Evolutionary conservation across 2,329 filamentous ascomycete genomes (phyloP), one percentile per base, ranked within the genome.

Genomic region (Microsporum canis): DNA sequence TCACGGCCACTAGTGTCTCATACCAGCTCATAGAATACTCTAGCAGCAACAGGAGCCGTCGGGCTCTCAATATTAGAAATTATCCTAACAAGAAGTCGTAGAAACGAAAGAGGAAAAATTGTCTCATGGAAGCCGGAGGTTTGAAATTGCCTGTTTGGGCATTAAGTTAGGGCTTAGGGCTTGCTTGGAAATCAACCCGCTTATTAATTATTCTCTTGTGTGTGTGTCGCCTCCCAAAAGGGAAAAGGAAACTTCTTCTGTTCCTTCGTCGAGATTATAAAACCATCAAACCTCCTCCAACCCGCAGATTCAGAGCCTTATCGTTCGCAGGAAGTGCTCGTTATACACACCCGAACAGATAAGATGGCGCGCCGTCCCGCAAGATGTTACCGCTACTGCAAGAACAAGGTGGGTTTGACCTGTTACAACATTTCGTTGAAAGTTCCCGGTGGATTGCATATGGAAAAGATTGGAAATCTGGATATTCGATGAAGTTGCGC

Each of bases 301-400:
- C 73, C 67, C 69, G 29, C 31, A 39, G 33, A 43, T 36, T 29
- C 17, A 23, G 17, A 56, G 70, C 66, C 49, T 55, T 67, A 66
- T 67, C 67, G 73, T 78, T 77, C 75, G 76, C 74, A 77, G 71
- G 74, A 78, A 78, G 73, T 76, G 75, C 76, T 70, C 66, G 67
- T 65, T 68, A 60, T 69, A 72, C 69, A 70, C 74, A 78, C 75
- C 55, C 29, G 77, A 78, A 76, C 77, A 76, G 84, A 87, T 87
- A 91, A 87, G 84, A 99, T 99, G 94, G 94, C 94, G 77, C 91
- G 94, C 82, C 91, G 94, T 88, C 94, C 94, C 77, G 94, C 94
- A 77, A 89, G 94, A 84, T 99, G 94, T 84, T 99, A 96, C 87
- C 88, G 94, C 78, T 99, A 99, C 89, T 99, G 94, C 91, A 99